These are phyloP conservation scores for Dactylellina cionopaga DNA, from an alignment of 2,329 filamentous ascomycete genomes.

Conservation along the genomic window DNA sequence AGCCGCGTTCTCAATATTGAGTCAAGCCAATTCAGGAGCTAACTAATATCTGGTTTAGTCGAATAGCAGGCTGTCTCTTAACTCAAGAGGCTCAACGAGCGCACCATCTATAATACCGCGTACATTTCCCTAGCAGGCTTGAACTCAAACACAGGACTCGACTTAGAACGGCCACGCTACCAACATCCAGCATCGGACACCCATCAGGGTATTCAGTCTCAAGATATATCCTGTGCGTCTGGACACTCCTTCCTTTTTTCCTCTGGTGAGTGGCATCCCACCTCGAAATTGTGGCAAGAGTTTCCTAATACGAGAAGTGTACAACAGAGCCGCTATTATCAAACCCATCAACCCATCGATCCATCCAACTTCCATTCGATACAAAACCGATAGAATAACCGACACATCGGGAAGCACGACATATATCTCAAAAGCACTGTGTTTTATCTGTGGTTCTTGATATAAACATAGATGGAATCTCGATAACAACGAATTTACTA, in stretches of 20 bases:
- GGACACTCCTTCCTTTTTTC: background rate
- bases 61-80: background rate
- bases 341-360: background rate
- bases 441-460: background rate
- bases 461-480: constrained; percentile 41
- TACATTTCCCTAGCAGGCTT: constrained; percentile 1
- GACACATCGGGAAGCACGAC: no score
- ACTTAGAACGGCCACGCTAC: no score
- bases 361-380: constrained; percentile 15
- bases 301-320: constrained; percentile 13
- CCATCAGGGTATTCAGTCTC: background rate
- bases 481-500: constrained; percentile 21
- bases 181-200: no score
- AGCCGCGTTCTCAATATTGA: constrained; percentile 24
- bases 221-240: no score
- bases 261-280: background rate
- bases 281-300: constrained; percentile 5
- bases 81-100: constrained; percentile 16
- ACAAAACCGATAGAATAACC: background rate
- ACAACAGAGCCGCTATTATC: constrained; percentile 10
- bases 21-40: constrained; percentile 12
- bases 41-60: constrained; percentile 7
- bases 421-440: background rate
- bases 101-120: constrained; percentile 20
- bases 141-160: constrained; percentile 1